These are phyloP conservation scores for Zoysia pacifica DNA, from an alignment of 176 grass and related monocot genomes.

Conservation along the genomic window DNA sequence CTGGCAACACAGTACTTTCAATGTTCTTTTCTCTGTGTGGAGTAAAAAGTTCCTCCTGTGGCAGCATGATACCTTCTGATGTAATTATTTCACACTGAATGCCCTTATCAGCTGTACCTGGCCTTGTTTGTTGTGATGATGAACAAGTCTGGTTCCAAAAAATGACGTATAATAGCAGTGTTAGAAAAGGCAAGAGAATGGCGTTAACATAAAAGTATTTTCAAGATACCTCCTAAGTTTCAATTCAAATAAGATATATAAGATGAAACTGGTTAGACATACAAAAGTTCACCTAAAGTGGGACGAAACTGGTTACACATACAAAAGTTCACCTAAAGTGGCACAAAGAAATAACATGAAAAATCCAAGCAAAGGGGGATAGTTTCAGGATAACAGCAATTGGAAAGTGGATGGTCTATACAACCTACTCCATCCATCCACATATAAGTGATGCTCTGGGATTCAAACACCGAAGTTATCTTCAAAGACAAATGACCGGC, in stretches of 20 bases:
- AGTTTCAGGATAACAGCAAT: constrained; percentile 19
- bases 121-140: constrained; percentile 38
- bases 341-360: constrained; percentile 10
- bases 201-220: not conserved
- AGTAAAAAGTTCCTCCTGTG: constrained; percentile 28
- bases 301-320: constrained; percentile 32
- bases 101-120: constrained; percentile 49
- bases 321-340: not conserved
- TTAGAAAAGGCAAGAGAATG: not conserved
- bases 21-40: not conserved
- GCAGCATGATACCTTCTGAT: constrained; percentile 41
- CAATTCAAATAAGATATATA: not conserved
- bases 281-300: not conserved
- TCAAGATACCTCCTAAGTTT: constrained; percentile 11
- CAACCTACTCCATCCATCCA: too few relatives aligned
- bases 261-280: constrained; percentile 29
- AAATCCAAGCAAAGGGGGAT: not conserved
- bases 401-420: constrained; percentile 13
- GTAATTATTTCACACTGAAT: constrained; percentile 58
- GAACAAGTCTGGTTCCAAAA: constrained; percentile 34
- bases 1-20: constrained; percentile 9
- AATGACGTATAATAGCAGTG: constrained; percentile 16
- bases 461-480: too few relatives aligned
- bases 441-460: too few relatives aligned
- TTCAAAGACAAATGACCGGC: too few relatives aligned